A percentile compares a stretch with the other conserved stretches of the same genome.
Conservation (phyloP, 192 early-diverging fungal species). For the Polychytrium aggregatum region DNA sequence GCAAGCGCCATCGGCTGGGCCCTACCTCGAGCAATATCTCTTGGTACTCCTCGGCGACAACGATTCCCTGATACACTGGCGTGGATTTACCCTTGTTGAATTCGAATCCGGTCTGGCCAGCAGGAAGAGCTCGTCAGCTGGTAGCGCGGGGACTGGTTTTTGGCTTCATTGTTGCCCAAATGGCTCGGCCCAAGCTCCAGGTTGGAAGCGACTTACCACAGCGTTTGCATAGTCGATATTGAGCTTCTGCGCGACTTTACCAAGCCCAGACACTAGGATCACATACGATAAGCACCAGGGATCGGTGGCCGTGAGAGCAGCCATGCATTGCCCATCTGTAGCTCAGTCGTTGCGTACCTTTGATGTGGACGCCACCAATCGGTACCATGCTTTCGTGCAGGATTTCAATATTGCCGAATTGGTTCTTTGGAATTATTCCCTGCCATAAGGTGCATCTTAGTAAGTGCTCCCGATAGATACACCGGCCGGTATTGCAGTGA, state of each 20-base stretch:
- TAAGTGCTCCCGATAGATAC: not conserved
- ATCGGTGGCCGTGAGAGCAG: not conserved
- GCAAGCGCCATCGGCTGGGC: no score
- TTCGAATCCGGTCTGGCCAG: conserved; percentile 58
- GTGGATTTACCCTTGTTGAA: conserved; percentile 44
- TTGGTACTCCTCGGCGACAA: conserved; percentile 49
- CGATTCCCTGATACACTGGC: conserved; percentile 57
- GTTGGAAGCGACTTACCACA: conserved; percentile 48
- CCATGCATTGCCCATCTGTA: not conserved
- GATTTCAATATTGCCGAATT: conserved; percentile 75
- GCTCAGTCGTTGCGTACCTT: conserved; percentile 3
- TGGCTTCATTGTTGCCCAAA: not conserved
- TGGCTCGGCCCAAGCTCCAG: conserved; percentile 4
- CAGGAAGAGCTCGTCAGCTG: not conserved
- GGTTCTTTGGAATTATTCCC: conserved; percentile 72
- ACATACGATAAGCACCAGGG: not conserved
- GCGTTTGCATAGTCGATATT: conserved; percentile 73
- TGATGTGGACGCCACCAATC: conserved; percentile 60
- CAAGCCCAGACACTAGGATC: conserved; percentile 39
- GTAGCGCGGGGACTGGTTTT: not conserved
- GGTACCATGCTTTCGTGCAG: conserved; percentile 80
- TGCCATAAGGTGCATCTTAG: conserved; percentile 19
- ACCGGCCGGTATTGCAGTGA: not conserved
- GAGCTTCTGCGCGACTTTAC: conserved; percentile 56
- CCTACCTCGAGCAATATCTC: conserved; percentile 44